phyloP scores from a whole-genome alignment of 2,329 filamentous ascomycete genomes.

The Incumbomyces lentus region DNA sequence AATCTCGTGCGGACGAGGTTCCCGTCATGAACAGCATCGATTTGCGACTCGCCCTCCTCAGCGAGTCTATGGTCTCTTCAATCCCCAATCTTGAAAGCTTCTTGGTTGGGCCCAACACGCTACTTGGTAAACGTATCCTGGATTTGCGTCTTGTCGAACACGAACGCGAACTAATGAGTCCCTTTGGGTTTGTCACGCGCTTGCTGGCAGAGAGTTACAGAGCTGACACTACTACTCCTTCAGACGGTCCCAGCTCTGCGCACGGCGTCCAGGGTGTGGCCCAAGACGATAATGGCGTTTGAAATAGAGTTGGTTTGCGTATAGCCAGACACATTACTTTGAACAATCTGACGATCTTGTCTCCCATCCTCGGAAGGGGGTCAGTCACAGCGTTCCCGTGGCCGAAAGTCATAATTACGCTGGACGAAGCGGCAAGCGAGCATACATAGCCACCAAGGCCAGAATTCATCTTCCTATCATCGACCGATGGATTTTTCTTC shows the following conservation, averaged over 20 bases:
- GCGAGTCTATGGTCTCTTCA: neutral
- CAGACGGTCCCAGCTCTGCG: neutral
- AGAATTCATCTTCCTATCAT: no score
- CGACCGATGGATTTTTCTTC: no score
- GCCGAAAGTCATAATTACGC: no score
- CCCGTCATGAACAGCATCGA: neutral
- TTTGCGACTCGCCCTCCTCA: conserved; percentile 1
- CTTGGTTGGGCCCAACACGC: neutral
- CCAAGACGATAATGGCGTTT: neutral
- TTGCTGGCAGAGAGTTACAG: conserved; percentile 6
- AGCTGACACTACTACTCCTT: neutral
- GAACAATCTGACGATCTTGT: no score
- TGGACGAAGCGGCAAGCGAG: no score
- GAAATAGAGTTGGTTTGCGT: neutral
- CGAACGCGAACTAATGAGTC: neutral
- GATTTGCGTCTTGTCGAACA: neutral
- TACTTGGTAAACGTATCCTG: conserved; percentile 1
- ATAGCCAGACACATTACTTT: no score
- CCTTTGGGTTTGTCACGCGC: neutral
- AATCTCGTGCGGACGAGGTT: conserved; percentile 1
- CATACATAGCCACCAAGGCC: no score
- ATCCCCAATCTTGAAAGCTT: neutral
- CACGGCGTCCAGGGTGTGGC: neutral
- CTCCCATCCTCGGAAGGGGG: no score
- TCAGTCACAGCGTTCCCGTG: no score